Conservation (phyloP, 2,329 filamentous ascomycete genomes). For the Dissoconium aciculare region DNA sequence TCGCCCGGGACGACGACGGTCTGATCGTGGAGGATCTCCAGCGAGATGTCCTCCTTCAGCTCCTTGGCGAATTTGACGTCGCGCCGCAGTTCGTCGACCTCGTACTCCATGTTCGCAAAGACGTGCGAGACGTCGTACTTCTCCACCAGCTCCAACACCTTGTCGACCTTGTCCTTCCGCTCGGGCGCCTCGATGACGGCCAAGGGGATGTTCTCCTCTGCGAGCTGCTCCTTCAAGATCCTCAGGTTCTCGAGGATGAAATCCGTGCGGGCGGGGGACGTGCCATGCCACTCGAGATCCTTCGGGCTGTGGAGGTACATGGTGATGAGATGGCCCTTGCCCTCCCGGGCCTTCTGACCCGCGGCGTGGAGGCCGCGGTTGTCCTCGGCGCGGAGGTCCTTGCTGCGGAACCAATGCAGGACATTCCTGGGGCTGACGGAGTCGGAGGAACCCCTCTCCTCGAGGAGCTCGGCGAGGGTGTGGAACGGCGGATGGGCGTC, state of each 20-base stretch:
- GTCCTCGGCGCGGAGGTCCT: conserved; percentile 36
- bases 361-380: conserved; percentile 35
- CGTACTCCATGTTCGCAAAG: conserved; percentile 58
- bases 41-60: conserved; percentile 23
- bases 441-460: conserved; percentile 23
- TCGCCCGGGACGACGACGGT: conserved; percentile 34
- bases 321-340: conserved; percentile 30
- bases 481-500: not conserved
- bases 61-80: conserved; percentile 31
- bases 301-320: conserved; percentile 34
- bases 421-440: conserved; percentile 28
- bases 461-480: not conserved
- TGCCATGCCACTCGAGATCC: conserved; percentile 38
- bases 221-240: conserved; percentile 32
- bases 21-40: conserved; percentile 36
- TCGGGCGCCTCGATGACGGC: conserved; percentile 31
- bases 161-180: conserved; percentile 29
- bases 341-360: conserved; percentile 31
- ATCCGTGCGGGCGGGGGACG: conserved; percentile 34
- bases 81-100: conserved; percentile 68
- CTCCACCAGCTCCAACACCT: conserved; percentile 30
- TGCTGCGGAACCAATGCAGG: conserved; percentile 38
- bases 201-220: conserved; percentile 35
- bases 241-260: conserved; percentile 33
- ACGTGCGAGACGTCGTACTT: conserved; percentile 33